phyloP scores from a whole-genome alignment of 2,329 filamentous ascomycete species.

The Venturia carpophila region DNA sequence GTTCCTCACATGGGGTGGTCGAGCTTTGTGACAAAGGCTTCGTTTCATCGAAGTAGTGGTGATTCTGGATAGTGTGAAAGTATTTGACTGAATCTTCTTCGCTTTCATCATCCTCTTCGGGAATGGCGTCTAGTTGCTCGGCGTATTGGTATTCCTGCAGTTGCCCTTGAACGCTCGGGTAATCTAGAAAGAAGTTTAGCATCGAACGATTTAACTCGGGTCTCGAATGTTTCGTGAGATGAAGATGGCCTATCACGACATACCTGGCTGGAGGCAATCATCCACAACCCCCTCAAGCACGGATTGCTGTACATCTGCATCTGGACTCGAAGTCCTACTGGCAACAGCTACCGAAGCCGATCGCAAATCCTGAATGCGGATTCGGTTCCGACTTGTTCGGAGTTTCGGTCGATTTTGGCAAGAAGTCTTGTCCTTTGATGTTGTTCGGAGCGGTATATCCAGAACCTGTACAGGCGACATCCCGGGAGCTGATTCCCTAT shows the following conservation, averaged over 20 bases:
- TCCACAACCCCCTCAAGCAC: background rate
- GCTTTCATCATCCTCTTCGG: background rate
- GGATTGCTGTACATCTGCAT: background rate
- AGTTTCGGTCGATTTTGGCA: background rate
- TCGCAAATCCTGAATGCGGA: conserved; percentile 1
- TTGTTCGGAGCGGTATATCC: background rate
- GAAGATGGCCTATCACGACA: background rate
- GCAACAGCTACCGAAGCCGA: background rate
- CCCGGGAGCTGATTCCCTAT: background rate
- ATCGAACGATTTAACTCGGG: background rate
- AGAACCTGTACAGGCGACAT: background rate
- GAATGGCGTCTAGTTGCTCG: background rate
- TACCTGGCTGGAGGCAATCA: background rate
- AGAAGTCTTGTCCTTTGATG: background rate
- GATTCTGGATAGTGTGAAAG: background rate
- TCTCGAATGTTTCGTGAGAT: background rate
- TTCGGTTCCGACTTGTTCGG: background rate
- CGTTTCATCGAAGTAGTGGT: background rate
- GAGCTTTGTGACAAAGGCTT: background rate
- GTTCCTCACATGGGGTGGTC: background rate
- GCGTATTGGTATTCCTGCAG: background rate
- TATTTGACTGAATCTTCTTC: background rate
- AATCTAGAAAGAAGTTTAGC: background rate
- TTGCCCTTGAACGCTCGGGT: background rate
- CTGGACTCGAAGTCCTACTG: background rate